Base-by-base conservation (phyloP, 306 rosid species). In the Malus fusca region DNA sequence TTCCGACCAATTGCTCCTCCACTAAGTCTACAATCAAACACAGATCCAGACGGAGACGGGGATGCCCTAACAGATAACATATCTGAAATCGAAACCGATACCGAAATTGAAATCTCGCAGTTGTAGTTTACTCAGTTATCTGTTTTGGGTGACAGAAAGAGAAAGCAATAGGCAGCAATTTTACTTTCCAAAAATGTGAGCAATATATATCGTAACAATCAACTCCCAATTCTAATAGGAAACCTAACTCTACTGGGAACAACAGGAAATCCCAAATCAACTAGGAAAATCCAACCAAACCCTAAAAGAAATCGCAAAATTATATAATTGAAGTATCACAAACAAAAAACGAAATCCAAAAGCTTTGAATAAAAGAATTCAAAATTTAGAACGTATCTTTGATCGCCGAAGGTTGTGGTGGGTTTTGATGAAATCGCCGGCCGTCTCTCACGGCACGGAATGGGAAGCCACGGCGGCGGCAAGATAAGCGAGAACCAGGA, bases 381-480 rank as follows among this genome's bases (percentile, higher is more conserved):
- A 51, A 12, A 51, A 51, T 14, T 51, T 40, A 40, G 43, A 40
- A 40, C 43, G 43, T 40, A 40, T 40, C 43, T 8, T 40, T 40
- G 43, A 9, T 40, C 43, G 43, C 43, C 43, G 43, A 40, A 11
- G 11, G 43, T 40, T 8, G 11, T 40, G 43, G 43, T 8, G 11
- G 43, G 43, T 0, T 9, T 40, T 40, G 43, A 40, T 8, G 43
- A 40, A 40, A 40, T 40, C 11, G 11, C 11, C 43, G 43, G 11
- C 43, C 43, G 3, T 40, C 10, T 40, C 3, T 8, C 82, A 75
- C 28, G 95, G 89, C 4, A 79, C 77, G 66, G 72, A 66, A 23
- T 82, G 68, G 75, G 64, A 21, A 42, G 69, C 68, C 28, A 60
- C 35, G 42, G 60, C 79, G 42, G 60, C 42, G 71, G 84, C 59